A percentile compares a stretch with the other conserved stretches of the same genome.
phyloP scores from a whole-genome alignment of 192 early-diverging fungal species.

The Coemansia sp. region DNA sequence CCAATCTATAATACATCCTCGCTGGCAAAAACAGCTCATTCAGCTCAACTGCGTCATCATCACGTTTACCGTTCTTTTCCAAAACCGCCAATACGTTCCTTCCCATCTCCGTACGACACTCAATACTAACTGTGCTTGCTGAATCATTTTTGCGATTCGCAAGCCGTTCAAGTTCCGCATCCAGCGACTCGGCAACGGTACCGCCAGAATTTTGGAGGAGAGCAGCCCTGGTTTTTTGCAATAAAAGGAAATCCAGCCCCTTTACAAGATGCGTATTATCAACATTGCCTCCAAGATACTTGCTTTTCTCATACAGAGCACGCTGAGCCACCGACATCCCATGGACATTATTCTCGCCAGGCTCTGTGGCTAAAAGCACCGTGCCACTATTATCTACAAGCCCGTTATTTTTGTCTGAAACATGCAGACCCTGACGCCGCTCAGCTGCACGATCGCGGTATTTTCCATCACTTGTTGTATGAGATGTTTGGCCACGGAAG shows the following conservation, averaged over 20 bases:
- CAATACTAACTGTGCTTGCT: background rate
- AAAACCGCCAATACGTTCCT: no score
- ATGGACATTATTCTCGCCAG: no score
- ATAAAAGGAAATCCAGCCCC: conserved; percentile 84
- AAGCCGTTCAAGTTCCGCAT: conserved; percentile 42
- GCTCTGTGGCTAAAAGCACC: conserved; percentile 6
- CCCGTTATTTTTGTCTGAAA: background rate
- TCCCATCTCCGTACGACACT: no score
- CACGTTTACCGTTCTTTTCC: background rate
- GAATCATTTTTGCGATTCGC: conserved; percentile 2
- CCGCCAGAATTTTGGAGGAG: conserved; percentile 19
- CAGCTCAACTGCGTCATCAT: no score
- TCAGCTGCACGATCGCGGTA: conserved; percentile 95
- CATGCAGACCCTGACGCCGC: conserved; percentile 62
- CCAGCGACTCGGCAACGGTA: conserved; percentile 44
- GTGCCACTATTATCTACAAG: background rate
- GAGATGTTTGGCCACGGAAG: background rate
- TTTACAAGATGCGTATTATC: conserved; percentile 92
- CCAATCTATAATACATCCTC: conserved; percentile 75
- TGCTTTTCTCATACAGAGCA: conserved; percentile 74
- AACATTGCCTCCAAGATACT: conserved; percentile 85
- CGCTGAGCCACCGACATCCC: conserved; percentile 10
- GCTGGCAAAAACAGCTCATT: conserved; percentile 63
- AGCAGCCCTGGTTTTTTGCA: conserved; percentile 66
- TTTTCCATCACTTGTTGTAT: conserved; percentile 16